Evolutionary conservation across 2,329 filamentous ascomycete species (phyloP).

Genomic region (Trichoderma koningii): DNA sequence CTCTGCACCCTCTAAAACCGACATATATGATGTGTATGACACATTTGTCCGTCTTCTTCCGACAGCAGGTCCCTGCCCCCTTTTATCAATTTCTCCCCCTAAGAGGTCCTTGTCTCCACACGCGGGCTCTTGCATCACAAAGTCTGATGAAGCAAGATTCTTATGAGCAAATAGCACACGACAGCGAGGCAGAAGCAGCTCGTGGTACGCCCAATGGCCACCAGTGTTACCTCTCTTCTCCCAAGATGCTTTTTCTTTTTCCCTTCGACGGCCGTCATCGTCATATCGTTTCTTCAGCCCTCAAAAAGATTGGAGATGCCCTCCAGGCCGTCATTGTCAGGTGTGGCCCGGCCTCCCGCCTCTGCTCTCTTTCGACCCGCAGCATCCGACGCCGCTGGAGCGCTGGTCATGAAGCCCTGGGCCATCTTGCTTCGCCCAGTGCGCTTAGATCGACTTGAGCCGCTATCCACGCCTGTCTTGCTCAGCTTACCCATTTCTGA

Average conservation of each 20-base stretch:
- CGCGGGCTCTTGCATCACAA: conserved; percentile 1
- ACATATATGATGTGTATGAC: neutral
- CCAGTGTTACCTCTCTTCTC: neutral
- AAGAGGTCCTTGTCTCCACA: neutral
- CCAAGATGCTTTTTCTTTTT: neutral
- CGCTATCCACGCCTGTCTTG: conserved; percentile 48
- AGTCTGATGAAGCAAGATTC: neutral
- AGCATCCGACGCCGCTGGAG: conserved; percentile 37
- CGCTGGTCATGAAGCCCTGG: conserved; percentile 64
- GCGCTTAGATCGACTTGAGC: conserved; percentile 35
- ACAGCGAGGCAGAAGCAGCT: conserved; percentile 14
- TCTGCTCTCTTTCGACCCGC: conserved; percentile 1
- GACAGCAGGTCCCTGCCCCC: neutral
- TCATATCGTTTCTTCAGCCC: neutral
- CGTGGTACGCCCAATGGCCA: conserved; percentile 9
- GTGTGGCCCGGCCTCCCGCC: conserved; percentile 42
- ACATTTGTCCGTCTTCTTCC: neutral
- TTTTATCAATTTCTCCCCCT: neutral
- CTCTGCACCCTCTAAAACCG: neutral
- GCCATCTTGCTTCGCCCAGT: conserved; percentile 54
- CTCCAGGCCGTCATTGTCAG: conserved; percentile 56
- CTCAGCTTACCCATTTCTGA: conserved; percentile 87
- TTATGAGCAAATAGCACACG: neutral
- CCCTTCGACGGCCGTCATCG: neutral
- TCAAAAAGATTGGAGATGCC: conserved; percentile 56